These are phyloP conservation scores for Psilocybe subaeruginosa DNA, from an alignment of 768 basidiomycete genomes.

Conservation along the genomic window DNA sequence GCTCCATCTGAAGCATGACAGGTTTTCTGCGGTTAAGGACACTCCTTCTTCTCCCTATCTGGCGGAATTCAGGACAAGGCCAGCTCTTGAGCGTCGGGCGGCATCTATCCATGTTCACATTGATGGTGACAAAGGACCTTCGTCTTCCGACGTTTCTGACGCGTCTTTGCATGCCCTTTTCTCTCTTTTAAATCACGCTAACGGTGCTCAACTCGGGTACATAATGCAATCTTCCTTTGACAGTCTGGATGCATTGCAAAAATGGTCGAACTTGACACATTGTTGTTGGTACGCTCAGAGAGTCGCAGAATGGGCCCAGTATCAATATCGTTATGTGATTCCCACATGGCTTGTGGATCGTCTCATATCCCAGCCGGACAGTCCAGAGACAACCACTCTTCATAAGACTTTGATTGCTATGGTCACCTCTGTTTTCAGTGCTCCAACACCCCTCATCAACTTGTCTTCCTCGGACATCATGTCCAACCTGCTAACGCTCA, in stretches of 20 bases:
- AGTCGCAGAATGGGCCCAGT: conserved; percentile 85
- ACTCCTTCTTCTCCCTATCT: conserved; percentile 78
- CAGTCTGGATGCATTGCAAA: conserved; percentile 59
- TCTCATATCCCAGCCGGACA: conserved; percentile 66
- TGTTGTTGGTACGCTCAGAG: conserved; percentile 84
- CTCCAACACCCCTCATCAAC: conserved; percentile 82
- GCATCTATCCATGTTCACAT: conserved; percentile 89
- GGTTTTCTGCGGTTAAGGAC: conserved; percentile 65
- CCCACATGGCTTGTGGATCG: conserved; percentile 84
- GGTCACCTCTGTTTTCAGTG: conserved; percentile 84
- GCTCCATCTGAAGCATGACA: conserved; percentile 27
- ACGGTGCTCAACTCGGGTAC: conserved; percentile 71
- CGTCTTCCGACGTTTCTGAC: conserved; percentile 69
- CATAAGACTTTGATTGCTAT: conserved; percentile 72
- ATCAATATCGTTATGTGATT: conserved; percentile 91
- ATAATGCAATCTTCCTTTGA: conserved; percentile 77
- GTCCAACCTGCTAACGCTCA: conserved; percentile 72
- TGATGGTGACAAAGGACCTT: conserved; percentile 87
- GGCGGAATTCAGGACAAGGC: conserved; percentile 82
- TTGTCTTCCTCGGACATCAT: conserved; percentile 90
- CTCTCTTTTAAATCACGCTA: conserved; percentile 74
- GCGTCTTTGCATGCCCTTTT: conserved; percentile 75
- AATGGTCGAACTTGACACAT: conserved; percentile 71
- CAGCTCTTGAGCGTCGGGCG: conserved; percentile 79
- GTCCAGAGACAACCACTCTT: conserved; percentile 44